These are phyloP conservation scores for Chlorokybus atmophyticus DNA, from an alignment of 139 green algal genomes.

Conservation along the genomic window DNA sequence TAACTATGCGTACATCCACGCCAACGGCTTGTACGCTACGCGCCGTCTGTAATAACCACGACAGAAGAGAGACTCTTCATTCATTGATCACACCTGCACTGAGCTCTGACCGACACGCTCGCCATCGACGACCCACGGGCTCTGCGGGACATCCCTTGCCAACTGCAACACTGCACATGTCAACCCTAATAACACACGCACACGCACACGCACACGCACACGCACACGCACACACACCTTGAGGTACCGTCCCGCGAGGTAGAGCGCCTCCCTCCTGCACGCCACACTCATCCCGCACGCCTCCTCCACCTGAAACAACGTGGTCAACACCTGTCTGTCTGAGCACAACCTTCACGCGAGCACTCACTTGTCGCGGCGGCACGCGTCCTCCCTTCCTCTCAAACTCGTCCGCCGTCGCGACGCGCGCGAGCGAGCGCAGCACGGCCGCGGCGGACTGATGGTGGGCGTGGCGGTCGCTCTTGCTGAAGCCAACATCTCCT, in stretches of 20 bases:
- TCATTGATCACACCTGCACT: constrained; percentile 12
- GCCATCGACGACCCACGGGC: constrained; percentile 16
- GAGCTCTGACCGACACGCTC: constrained; percentile 17
- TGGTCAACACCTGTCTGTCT: too few species aligned
- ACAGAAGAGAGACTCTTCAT: neutral
- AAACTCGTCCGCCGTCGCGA: too few species aligned
- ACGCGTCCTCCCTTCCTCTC: too few species aligned
- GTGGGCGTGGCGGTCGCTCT: too few species aligned
- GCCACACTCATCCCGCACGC: too few species aligned
- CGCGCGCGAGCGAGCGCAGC: too few species aligned
- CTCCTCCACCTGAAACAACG: too few species aligned
- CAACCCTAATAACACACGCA: neutral
- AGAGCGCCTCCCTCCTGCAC: too few species aligned
- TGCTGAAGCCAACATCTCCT: too few species aligned
- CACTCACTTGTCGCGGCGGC: too few species aligned
- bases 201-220: neutral
- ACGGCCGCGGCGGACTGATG: too few species aligned
- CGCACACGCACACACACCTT: constrained; percentile 11
- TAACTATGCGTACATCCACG: neutral
- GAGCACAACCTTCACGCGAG: too few species aligned
- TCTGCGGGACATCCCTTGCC: constrained; percentile 10
- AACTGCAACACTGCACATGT: constrained; percentile 3
- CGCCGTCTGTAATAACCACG: neutral
- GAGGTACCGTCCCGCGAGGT: constrained; percentile 13
- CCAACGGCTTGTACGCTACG: neutral